Percentiles rank a stretch among this genome's conserved stretches.
Evolutionary conservation across 139 green algal species (phyloP).

Genomic region (Dunaliella primolecta): DNA sequence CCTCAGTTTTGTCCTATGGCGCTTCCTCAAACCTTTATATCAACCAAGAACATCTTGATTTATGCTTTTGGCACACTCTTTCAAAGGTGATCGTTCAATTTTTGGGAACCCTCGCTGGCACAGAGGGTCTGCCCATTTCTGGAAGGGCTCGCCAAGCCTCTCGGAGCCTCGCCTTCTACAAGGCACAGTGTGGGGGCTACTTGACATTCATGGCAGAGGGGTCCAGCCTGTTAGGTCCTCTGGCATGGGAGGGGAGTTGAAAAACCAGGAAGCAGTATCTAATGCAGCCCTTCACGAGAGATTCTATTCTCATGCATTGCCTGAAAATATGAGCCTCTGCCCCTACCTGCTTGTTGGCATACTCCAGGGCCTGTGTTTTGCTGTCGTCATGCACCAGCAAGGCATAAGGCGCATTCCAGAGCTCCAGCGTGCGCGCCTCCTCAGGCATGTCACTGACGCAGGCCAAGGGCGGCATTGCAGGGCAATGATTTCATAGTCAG

Average conservation of each 20-base stretch:
- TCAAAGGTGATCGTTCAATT: no score
- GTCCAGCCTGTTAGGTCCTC: background rate
- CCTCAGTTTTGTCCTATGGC: no score
- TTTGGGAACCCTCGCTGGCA: no score
- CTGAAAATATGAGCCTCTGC: background rate
- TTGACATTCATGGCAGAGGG: background rate
- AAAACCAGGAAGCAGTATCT: background rate
- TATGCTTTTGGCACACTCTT: no score
- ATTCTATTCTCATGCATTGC: background rate
- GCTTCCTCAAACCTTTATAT: no score
- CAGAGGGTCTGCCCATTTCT: no score
- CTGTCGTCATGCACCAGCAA: constrained; percentile 53
- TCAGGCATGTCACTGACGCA: constrained; percentile 17
- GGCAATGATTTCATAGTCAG: no score
- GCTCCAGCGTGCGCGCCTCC: constrained; percentile 34
- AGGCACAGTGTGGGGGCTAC: background rate
- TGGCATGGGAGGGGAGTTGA: background rate
- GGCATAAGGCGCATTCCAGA: constrained; percentile 41
- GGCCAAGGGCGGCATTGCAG: background rate
- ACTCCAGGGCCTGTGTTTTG: constrained; percentile 31
- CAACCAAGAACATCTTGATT: no score
- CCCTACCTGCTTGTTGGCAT: constrained; percentile 35
- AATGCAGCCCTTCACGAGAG: background rate
- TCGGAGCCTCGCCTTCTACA: background rate
- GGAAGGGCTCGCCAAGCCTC: background rate